phyloP scores from a whole-genome alignment of 805 yeast species.

The Teunomyces aglyptinius region DNA sequence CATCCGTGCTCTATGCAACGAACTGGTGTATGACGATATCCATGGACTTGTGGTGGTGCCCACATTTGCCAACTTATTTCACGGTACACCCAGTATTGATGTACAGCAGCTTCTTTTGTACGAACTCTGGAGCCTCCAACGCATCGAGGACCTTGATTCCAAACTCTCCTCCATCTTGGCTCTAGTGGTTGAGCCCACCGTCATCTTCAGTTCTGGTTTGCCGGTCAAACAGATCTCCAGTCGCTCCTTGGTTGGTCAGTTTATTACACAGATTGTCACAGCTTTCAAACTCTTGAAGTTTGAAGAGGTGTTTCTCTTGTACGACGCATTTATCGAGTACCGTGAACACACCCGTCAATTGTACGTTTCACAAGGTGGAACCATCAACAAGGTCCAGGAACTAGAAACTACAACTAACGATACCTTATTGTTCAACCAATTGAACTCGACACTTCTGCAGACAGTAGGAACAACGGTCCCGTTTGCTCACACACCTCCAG shows the following conservation, averaged over 20 bases:
- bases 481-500: neutral
- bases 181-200: constrained; percentile 11
- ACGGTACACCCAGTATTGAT: constrained; percentile 13
- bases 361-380: constrained; percentile 16
- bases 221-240: constrained; percentile 13
- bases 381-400: neutral
- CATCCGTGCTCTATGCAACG: constrained; percentile 13
- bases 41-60: constrained; percentile 29
- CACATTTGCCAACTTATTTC: constrained; percentile 23
- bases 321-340: constrained; percentile 31
- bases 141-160: constrained; percentile 48
- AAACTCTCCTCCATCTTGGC: constrained; percentile 18
- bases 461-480: neutral
- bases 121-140: constrained; percentile 42
- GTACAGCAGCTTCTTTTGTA: constrained; percentile 26
- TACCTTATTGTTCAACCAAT: constrained; percentile 1
- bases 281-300: constrained; percentile 46
- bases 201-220: constrained; percentile 5
- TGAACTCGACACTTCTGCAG: constrained; percentile 6
- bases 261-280: constrained; percentile 38
- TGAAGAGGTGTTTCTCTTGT: constrained; percentile 43
- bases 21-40: constrained; percentile 24
- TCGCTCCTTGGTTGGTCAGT: constrained; percentile 39
- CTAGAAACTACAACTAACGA: neutral
- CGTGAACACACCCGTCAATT: constrained; percentile 25